Conservation (phyloP, 139 green algal species). For the Diplosphaera chodatii region DNA sequence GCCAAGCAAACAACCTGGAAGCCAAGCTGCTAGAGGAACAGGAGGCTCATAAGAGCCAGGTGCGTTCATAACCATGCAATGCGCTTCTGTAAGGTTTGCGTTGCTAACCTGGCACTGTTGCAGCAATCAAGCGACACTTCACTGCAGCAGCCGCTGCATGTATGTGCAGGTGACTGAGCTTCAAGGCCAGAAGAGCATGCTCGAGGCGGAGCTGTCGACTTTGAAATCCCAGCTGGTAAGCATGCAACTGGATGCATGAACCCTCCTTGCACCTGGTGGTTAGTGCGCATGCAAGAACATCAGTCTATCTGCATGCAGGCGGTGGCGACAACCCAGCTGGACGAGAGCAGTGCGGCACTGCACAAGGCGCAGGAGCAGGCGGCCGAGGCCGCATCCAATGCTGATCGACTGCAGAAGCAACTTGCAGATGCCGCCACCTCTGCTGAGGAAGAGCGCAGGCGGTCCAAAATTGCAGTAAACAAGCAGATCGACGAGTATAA, state of each 20-base stretch:
- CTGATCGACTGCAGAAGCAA: too few species aligned
- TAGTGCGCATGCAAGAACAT: too few species aligned
- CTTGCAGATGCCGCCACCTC: too few species aligned
- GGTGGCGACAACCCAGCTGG: background rate
- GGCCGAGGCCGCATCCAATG: too few species aligned
- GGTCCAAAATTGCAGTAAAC: too few species aligned
- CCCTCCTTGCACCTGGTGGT: background rate
- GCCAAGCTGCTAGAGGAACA: background rate
- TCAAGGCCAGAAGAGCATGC: background rate
- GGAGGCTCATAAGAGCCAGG: background rate
- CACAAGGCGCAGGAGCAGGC: too few species aligned
- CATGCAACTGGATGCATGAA: background rate
- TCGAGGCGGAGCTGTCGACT: background rate
- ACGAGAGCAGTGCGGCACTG: background rate
- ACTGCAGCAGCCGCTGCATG: too few species aligned
- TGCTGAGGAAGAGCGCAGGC: too few species aligned
- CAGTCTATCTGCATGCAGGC: background rate
- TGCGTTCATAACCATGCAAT: background rate
- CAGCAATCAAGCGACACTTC: too few species aligned
- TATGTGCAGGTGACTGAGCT: background rate
- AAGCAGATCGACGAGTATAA: background rate
- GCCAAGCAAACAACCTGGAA: background rate
- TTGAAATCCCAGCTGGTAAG: background rate
- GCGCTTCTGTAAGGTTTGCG: too few species aligned
- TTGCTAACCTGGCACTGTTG: too few species aligned